Percentiles rank a stretch among this genome's conserved stretches.
Evolutionary conservation across 2,329 filamentous ascomycete species (phyloP).

Genomic region (Alternaria dauci): DNA sequence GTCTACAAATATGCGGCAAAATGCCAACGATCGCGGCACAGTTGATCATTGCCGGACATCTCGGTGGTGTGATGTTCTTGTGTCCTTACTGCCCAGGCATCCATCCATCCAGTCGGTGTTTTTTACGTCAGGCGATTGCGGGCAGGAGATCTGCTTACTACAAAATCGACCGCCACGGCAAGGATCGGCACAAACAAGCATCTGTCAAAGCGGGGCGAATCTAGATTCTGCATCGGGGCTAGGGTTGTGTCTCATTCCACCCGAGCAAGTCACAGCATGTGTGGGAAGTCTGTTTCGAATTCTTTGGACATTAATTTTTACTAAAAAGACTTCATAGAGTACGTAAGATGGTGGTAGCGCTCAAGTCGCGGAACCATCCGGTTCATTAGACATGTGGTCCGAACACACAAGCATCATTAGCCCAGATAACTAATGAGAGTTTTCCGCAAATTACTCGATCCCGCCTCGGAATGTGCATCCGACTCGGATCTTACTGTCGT

Average conservation of each 20-base stretch:
- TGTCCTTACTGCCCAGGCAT: neutral
- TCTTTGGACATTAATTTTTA: neutral
- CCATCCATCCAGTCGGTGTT: neutral
- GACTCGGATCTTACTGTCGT: conserved; percentile 32
- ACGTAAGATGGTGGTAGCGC: neutral
- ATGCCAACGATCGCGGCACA: neutral
- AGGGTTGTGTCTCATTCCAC: neutral
- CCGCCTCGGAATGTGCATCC: conserved; percentile 6
- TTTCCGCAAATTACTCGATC: conserved; percentile 20
- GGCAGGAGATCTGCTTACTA: neutral
- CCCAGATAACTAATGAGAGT: conserved; percentile 23
- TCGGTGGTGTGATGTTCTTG: conserved; percentile 4
- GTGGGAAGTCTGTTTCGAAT: neutral
- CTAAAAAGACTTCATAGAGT: neutral
- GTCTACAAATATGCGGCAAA: neutral
- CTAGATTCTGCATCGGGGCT: neutral
- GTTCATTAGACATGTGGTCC: neutral
- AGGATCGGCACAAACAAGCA: neutral
- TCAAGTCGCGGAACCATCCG: neutral
- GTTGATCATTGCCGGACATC: neutral
- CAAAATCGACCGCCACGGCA: neutral
- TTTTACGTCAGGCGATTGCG: neutral
- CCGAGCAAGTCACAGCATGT: neutral
- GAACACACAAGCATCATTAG: conserved; percentile 12
- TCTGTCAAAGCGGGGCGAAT: neutral